Base-by-base conservation (phyloP, 805 yeast genomes). In the Blastobotrys terrestris region DNA sequence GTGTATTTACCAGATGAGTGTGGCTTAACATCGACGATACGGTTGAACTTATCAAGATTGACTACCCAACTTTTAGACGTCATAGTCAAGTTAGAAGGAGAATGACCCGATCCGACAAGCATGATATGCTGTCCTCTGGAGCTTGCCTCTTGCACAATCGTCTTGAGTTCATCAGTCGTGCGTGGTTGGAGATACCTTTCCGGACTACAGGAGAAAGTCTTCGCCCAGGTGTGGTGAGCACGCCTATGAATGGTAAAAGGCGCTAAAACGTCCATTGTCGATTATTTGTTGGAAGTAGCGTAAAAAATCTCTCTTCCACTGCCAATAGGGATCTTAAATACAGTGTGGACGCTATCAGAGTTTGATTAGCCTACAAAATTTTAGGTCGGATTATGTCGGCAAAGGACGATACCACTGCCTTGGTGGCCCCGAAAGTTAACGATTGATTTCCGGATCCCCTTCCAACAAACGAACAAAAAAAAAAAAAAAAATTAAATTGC, bases 21-120 rank as follows among this genome's bases (percentile, higher is more conserved):
- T 8, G 60, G 58, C 18, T 50, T 52, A 26, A 60, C 48, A 18
- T 20, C 44, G 21, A 84, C 59, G 16, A 89, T 80, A n/a, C 67
- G 62, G 65, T 81, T 79, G 66, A 86, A 77, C 53, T 80, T 80
- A 68, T 92, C 98, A 62, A 92, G 75, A 65, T 87, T 91, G 57
- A 95, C 79, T 16, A 94, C 71, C 96, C 97, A 91, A 53, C 87
- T 94, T 26, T 26, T 26, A 31, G 74, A 71, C 2, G 96, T 86
- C 85, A 90, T 84, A 50, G 96, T 88, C 70, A 94, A 71, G 63
- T 83, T 91, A 44, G 95, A 85, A 0, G 99, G 99, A 5, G 97
- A 90, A 66, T 94, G 98, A 31, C 96, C 97, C 0, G 96, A 81
- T 0, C 99, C 99, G 6, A 87, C 91, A 1, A 87, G 80, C 76